Base-by-base conservation (phyloP, 148 eudicot species). In the Pharnaceum exiguum region DNA sequence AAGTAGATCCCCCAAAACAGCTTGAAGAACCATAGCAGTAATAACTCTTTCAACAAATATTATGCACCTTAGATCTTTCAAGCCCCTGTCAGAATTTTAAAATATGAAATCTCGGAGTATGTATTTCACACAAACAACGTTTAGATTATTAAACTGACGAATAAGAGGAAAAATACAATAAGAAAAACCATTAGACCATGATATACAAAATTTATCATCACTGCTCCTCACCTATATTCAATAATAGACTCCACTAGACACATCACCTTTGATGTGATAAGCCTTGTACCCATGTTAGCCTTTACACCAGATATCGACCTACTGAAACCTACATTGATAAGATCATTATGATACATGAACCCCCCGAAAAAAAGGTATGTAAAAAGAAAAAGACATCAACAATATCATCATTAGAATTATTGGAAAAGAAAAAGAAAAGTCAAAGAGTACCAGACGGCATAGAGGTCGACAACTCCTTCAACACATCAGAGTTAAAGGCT, bases 1-100 rank as follows among this genome's bases (percentile, higher is more conserved):
- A 59, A 89, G 83, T 51, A 80, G 57, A 46, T 73, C 80, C 40
- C 42, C 75, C 67, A 89, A 59, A 26, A 86, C 56, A 23, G 50
- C 59, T 55, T 70, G 68, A 52, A 93, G 77, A 55, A 77, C 89
- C 74, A 82, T 71, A 9, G 99, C 89, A 35, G 95, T 85, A 33
- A 83, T 51, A 22, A 86, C 82, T 73, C 96, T 76, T 51, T 89
- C 82, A 18, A 89, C 99, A 54, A 93, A 93, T 25, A 93, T 59
- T 45, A 93, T 93, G 39, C 99, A 85, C 70, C 96, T 74, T 74
- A 93, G 45, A 58, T 89, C 91, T 47, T 75, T 75, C 12, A 64
- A 10, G 18, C 72, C 58, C 67, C 97, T 86, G 72, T 23, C 51
- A 59, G 50, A 37, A 27, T 24, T n/a, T 43, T n/a, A 65, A 32